phyloP scores from a whole-genome alignment of 2,329 filamentous ascomycete species.

The Bipolaris cookei region DNA sequence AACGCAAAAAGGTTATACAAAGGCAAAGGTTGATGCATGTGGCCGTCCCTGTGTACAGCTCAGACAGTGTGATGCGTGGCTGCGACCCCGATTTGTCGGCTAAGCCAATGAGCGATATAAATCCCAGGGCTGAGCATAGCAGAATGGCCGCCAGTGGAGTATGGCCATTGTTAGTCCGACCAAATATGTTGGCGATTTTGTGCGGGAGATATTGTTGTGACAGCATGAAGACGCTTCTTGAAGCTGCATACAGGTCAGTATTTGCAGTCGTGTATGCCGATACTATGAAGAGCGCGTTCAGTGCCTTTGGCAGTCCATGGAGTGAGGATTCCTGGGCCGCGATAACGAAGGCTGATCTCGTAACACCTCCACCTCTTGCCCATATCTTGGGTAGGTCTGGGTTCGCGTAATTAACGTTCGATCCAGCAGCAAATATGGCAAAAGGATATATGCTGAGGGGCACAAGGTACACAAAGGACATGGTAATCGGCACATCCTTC shows the following conservation, averaged over 20 bases:
- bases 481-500: slow-evolving; percentile 38
- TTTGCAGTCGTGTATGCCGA: slow-evolving; percentile 44
- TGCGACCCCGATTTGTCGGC: slow-evolving; percentile 31
- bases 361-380: slow-evolving; percentile 10
- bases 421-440: slow-evolving; percentile 33
- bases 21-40: slow-evolving; percentile 37
- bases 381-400: slow-evolving; percentile 30
- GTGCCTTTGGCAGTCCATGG: slow-evolving; percentile 25
- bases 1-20: slow-evolving; percentile 41
- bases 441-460: slow-evolving; percentile 38
- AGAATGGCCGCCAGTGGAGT: slow-evolving; percentile 40
- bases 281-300: slow-evolving; percentile 41
- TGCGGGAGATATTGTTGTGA: slow-evolving; percentile 30
- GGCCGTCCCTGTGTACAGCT: slow-evolving; percentile 37
- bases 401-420: slow-evolving; percentile 42
- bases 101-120: slow-evolving; percentile 37
- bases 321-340: slow-evolving; percentile 34
- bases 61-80: slow-evolving; percentile 34
- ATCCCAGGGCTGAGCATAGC: slow-evolving; percentile 35
- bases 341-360: slow-evolving; percentile 36
- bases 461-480: slow-evolving; percentile 42
- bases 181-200: slow-evolving; percentile 28
- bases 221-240: slow-evolving; percentile 39
- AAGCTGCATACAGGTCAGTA: slow-evolving; percentile 39
- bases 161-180: slow-evolving; percentile 40